These are phyloP conservation scores for Dipodascopsis uninucleata DNA, from an alignment of 805 yeast genomes.

Conservation along the genomic window DNA sequence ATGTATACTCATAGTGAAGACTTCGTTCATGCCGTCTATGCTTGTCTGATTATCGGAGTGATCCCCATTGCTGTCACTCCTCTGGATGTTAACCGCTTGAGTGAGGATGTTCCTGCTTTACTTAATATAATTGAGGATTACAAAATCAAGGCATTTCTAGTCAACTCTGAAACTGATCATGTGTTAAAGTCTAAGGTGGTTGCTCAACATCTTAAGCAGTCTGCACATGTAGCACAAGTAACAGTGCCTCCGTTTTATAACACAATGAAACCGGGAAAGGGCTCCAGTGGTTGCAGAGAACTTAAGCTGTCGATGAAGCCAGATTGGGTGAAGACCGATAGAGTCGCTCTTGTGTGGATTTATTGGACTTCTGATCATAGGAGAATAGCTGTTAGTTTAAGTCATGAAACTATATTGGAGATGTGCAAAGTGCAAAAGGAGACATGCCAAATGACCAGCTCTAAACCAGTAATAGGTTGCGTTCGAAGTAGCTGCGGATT, in stretches of 20 bases:
- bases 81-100: constrained; percentile 58
- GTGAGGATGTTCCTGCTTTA: constrained; percentile 70
- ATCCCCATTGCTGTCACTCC: constrained; percentile 76
- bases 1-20: constrained; percentile 89
- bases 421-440: constrained; percentile 87
- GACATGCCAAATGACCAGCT: constrained; percentile 76
- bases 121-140: constrained; percentile 65
- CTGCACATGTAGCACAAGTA: constrained; percentile 33
- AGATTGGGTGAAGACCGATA: constrained; percentile 38
- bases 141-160: constrained; percentile 66
- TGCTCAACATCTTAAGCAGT: constrained; percentile 53
- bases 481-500: constrained; percentile 79
- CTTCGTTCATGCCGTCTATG: constrained; percentile 73
- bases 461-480: constrained; percentile 75
- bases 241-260: constrained; percentile 56
- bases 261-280: constrained; percentile 54
- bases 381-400: constrained; percentile 52
- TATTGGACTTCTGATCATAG: constrained; percentile 70
- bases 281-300: constrained; percentile 32
- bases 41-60: constrained; percentile 79
- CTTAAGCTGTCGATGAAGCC: constrained; percentile 29
- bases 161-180: constrained; percentile 71
- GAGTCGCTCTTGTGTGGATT: constrained; percentile 61
- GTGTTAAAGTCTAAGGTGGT: constrained; percentile 66
- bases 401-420: constrained; percentile 63